Evolutionary conservation across 2,329 filamentous ascomycete genomes (phyloP).

Genomic region (Colletotrichum nymphaeae): DNA sequence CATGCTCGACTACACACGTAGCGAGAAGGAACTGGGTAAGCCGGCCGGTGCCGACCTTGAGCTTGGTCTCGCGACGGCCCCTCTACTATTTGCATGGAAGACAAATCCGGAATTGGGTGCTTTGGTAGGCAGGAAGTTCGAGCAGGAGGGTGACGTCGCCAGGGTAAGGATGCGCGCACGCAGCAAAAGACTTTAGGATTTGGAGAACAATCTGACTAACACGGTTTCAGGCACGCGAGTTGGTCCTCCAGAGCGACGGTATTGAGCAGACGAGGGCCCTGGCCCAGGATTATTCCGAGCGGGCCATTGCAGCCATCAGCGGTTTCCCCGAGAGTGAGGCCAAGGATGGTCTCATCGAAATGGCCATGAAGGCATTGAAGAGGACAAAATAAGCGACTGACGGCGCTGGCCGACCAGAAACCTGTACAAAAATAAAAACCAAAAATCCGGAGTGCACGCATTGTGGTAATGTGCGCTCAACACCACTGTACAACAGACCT

Average conservation of each 20-base stretch:
- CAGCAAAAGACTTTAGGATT: background rate
- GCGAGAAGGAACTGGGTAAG: conserved; percentile 87
- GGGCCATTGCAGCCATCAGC: conserved; percentile 86
- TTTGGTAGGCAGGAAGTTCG: conserved; percentile 93
- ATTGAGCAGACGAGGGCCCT: conserved; percentile 92
- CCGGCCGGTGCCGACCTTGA: conserved; percentile 95
- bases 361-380: conserved; percentile 93
- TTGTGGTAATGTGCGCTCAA: conserved; percentile 27
- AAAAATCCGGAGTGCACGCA: conserved; percentile 27
- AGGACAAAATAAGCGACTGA: conserved; percentile 76
- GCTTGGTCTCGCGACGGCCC: conserved; percentile 92
- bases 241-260: conserved; percentile 86
- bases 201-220: conserved; percentile 36
- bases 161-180: conserved; percentile 67
- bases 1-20: conserved; percentile 95
- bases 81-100: conserved; percentile 96
- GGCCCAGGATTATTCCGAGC: conserved; percentile 90
- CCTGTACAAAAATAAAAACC: conserved; percentile 27
- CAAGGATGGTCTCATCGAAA: conserved; percentile 89
- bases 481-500: conserved; percentile 32
- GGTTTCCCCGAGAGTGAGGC: conserved; percentile 94
- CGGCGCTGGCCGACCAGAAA: background rate
- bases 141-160: conserved; percentile 83
- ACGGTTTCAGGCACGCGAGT: conserved; percentile 77
- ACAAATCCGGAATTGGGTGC: conserved; percentile 84